Percentiles rank a stretch among this genome's conserved stretches.
Evolutionary conservation across 2,329 filamentous ascomycete species (phyloP).

Genomic region (Talaromyces albobiverticillius): DNA sequence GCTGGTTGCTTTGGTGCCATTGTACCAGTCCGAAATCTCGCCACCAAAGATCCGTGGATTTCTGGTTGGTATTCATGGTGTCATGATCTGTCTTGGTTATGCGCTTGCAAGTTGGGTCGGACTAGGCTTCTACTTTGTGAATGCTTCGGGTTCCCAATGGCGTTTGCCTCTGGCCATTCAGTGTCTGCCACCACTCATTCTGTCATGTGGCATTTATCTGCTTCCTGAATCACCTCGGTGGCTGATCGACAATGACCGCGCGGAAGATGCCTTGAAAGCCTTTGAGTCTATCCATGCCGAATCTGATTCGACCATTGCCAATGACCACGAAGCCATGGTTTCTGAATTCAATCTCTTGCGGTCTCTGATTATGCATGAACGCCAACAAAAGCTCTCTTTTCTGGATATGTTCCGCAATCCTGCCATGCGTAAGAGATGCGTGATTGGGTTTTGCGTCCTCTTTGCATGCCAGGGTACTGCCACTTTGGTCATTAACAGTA

Average conservation of each 20-base stretch:
- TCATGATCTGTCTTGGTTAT: constrained; percentile 27
- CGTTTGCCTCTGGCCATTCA: constrained; percentile 23
- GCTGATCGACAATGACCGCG: constrained; percentile 17
- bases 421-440: constrained; percentile 17
- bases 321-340: constrained; percentile 7
- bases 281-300: constrained; percentile 11
- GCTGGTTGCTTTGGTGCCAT: constrained; percentile 14
- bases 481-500: constrained; percentile 13
- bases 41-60: constrained; percentile 26
- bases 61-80: constrained; percentile 24
- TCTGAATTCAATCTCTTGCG: constrained; percentile 6
- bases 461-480: constrained; percentile 11
- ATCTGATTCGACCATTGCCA: constrained; percentile 5
- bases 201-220: constrained; percentile 15
- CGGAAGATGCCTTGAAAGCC: constrained; percentile 16
- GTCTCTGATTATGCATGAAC: constrained; percentile 5
- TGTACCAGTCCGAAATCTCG: constrained; percentile 27
- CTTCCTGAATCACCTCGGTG: constrained; percentile 24
- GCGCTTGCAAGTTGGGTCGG: constrained; percentile 23
- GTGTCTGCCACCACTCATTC: constrained; percentile 17
- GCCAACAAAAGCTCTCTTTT: constrained; percentile 10
- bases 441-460: constrained; percentile 9
- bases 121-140: constrained; percentile 23
- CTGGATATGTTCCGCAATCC: constrained; percentile 16
- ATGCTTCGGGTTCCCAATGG: constrained; percentile 22